A percentile compares a stretch with the other conserved stretches of the same genome.
Evolutionary conservation across 176 grass and related monocot species (phyloP).

Genomic region (Aegilops speltoides): DNA sequence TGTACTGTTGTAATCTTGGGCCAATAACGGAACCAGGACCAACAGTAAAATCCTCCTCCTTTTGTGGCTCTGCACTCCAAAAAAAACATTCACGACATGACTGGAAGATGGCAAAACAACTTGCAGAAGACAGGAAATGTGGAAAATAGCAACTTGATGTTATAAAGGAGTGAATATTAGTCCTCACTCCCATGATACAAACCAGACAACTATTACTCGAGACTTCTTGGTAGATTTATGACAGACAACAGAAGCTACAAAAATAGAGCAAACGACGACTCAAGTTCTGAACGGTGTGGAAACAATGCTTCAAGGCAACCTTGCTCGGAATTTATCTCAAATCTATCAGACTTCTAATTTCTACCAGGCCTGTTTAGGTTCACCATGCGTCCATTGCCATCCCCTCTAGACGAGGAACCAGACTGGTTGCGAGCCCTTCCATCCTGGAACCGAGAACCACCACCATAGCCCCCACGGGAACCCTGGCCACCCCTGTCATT

Average conservation of each 20-base stretch:
- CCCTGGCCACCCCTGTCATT: conserved; percentile 60
- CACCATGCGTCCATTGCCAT: conserved; percentile 70
- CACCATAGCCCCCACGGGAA: conserved; percentile 50
- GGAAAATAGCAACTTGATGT: conserved; percentile 21
- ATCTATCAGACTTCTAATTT: conserved; percentile 41
- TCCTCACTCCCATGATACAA: conserved; percentile 19
- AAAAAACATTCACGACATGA: background rate
- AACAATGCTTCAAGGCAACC: conserved; percentile 31
- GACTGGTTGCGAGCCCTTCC: conserved; percentile 40
- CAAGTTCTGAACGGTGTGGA: background rate
- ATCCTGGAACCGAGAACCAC: conserved; percentile 53
- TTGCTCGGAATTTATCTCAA: conserved; percentile 21
- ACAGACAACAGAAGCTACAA: conserved; percentile 6
- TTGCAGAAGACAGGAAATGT: background rate
- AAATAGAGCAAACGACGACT: conserved; percentile 17
- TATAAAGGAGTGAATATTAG: conserved; percentile 26
- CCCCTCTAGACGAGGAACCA: conserved; percentile 33
- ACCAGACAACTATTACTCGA: background rate
- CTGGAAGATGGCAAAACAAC: background rate
- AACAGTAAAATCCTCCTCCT: too few relatives aligned
- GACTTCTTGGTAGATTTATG: conserved; percentile 8
- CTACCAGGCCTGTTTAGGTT: conserved; percentile 70
- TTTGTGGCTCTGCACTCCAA: too few relatives aligned
- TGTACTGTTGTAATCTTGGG: too few relatives aligned
- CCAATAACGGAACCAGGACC: too few relatives aligned